Conservation (phyloP, 2,329 filamentous ascomycete genomes). For the Apiospora saccharicola region DNA sequence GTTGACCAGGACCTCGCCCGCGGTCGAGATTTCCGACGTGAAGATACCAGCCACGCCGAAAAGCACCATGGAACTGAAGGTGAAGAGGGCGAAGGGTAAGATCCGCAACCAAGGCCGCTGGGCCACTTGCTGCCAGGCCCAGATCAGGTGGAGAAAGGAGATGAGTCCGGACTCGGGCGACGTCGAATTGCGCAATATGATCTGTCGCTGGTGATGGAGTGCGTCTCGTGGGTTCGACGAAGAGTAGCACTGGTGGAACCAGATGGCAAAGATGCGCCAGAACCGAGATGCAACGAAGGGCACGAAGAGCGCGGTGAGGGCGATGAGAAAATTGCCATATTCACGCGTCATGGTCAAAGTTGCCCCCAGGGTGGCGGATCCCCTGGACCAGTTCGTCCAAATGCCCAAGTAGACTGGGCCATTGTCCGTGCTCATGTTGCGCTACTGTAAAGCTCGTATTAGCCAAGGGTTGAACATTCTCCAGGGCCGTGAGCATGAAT, state of each 20-base stretch:
- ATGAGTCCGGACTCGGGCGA: constrained; percentile 26
- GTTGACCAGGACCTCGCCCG: constrained; percentile 30
- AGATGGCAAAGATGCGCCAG: constrained; percentile 30
- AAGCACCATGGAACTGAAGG: constrained; percentile 17
- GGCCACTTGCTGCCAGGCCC: constrained; percentile 2
- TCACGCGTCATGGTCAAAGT: constrained; percentile 27
- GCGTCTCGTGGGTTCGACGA: constrained; percentile 14
- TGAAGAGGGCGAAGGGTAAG: background rate
- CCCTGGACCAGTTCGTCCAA: background rate
- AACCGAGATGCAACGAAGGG: constrained; percentile 30
- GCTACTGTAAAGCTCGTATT: background rate
- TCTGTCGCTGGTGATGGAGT: constrained; percentile 32
- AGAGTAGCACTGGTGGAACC: constrained; percentile 27
- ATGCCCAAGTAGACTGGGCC: background rate
- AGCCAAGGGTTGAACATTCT: too few species aligned
- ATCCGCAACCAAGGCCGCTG: background rate
- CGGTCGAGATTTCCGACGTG: constrained; percentile 31
- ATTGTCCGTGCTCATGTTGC: background rate
- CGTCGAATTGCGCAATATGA: constrained; percentile 31
- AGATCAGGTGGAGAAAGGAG: constrained; percentile 23
- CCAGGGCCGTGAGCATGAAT: too few species aligned
- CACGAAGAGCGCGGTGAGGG: constrained; percentile 32
- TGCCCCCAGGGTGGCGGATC: constrained; percentile 25
- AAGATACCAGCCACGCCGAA: constrained; percentile 32
- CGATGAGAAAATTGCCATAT: constrained; percentile 29